Conservation (phyloP, 805 yeast genomes). For the Blastobotrys mokoenaii region DNA sequence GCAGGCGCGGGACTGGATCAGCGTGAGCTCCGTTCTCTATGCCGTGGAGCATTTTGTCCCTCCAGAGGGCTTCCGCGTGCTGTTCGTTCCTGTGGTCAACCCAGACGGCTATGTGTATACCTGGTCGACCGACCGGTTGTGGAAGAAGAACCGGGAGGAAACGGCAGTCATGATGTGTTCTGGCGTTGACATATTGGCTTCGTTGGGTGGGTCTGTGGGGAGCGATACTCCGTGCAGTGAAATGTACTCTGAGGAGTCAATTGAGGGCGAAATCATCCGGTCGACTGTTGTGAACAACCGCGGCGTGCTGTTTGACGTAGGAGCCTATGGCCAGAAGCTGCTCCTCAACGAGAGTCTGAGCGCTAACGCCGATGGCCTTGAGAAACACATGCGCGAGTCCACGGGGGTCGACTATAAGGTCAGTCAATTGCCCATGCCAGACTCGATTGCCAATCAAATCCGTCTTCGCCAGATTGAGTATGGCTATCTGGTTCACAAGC, state of each 20-base stretch:
- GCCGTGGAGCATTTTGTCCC: constrained; percentile 40
- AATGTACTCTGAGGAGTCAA: constrained; percentile 65
- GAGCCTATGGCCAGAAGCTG: constrained; percentile 81
- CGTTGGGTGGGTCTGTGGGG: constrained; percentile 56
- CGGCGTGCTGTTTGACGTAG: constrained; percentile 47
- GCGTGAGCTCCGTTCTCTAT: constrained; percentile 61
- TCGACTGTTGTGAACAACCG: constrained; percentile 15
- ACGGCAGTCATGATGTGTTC: constrained; percentile 57
- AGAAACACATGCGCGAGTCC: constrained; percentile 59
- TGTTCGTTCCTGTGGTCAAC: constrained; percentile 71
- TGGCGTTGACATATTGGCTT: constrained; percentile 77
- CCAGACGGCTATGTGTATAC: constrained; percentile 88
- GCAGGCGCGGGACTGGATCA: constrained; percentile 88
- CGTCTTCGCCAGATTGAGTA: constrained; percentile 76
- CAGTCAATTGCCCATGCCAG: constrained; percentile 65
- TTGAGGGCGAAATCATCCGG: constrained; percentile 53
- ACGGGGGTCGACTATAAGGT: constrained; percentile 63
- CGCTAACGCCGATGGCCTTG: constrained; percentile 52
- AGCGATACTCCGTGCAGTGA: constrained; percentile 62
- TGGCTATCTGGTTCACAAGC: constrained; percentile 71
- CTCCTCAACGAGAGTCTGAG: constrained; percentile 80
- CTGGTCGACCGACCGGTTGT: constrained; percentile 71
- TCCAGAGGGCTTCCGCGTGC: background rate
- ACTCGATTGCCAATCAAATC: constrained; percentile 35
- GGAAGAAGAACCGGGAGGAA: constrained; percentile 84